Evolutionary conservation across 78 protist species (phyloP), one percentile per base, ranked within the genome.

Genomic region (Dictyostelium purpureum): DNA sequence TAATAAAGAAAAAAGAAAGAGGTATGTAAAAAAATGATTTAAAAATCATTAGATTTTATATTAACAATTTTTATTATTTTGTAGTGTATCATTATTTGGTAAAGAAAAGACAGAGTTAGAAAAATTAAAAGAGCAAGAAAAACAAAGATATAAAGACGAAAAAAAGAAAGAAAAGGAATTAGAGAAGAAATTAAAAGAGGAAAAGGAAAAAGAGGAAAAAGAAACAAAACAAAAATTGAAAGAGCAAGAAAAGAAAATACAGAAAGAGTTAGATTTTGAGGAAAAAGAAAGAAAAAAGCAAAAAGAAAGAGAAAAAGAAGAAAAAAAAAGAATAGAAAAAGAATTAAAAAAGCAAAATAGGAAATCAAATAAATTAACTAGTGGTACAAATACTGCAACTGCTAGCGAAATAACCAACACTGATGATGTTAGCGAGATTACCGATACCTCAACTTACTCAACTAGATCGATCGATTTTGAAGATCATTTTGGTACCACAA

Each of bases 1-100:
- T n/a, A n/a, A n/a, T n/a, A n/a, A n/a, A n/a, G 67, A 76, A 54
- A 57, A 76, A 76, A 76, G 47, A 37, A 76, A 57, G 24, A 76
- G 45, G 65, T 74, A 74, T 43, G 1, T 4, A 12, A 47, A 47
- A 47, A 66, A 10, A 66, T n/a, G n/a, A n/a, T n/a, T n/a, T n/a
- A n/a, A n/a, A n/a, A n/a, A n/a, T n/a, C n/a, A n/a, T n/a, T n/a
- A n/a, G n/a, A n/a, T n/a, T n/a, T n/a, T n/a, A n/a, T n/a, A n/a
- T n/a, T n/a, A n/a, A n/a, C n/a, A n/a, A n/a, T n/a, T n/a, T n/a
- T n/a, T n/a, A n/a, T n/a, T n/a, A n/a, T n/a, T n/a, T n/a, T n/a
- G n/a, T n/a, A n/a, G n/a, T 49, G 11, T 49, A n/a, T 59, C 4
- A 19, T 59, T 19, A n/a, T 26, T 40, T 26, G 42, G 24, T 47